Percentiles rank a stretch among this genome's conserved stretches.
Conservation (phyloP, 805 yeast species). For the Blastobotrys peoriensis region DNA sequence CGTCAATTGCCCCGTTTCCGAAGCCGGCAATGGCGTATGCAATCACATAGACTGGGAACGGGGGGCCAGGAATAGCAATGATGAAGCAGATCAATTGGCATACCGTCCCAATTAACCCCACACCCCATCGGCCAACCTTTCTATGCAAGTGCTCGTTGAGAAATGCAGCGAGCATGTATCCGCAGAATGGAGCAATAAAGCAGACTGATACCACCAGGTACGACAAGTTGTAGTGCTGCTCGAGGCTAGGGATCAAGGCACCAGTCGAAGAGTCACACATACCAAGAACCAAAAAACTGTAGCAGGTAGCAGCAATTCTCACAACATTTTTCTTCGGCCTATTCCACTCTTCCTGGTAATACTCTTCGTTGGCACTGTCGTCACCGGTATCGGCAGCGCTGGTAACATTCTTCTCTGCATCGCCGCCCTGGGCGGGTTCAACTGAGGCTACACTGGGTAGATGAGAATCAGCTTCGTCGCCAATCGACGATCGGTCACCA, state of each 20-base stretch:
- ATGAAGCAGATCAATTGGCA: slow-evolving; percentile 36
- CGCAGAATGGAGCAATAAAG: slow-evolving; percentile 47
- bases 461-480: too few relatives aligned
- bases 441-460: too few relatives aligned
- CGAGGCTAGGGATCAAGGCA: slow-evolving; percentile 48
- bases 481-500: too few relatives aligned
- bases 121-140: slow-evolving; percentile 44
- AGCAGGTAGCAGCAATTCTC: slow-evolving; percentile 13
- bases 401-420: too few relatives aligned
- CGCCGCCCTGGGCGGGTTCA: too few relatives aligned
- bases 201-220: slow-evolving; percentile 45
- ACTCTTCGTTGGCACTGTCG: background rate
- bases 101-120: slow-evolving; percentile 32
- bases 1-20: slow-evolving; percentile 53
- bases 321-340: slow-evolving; percentile 12
- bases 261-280: slow-evolving; percentile 58
- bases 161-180: slow-evolving; percentile 51
- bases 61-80: slow-evolving; percentile 37
- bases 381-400: too few relatives aligned
- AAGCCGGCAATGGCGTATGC: slow-evolving; percentile 43
- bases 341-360: slow-evolving; percentile 15
- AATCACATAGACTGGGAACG: slow-evolving; percentile 36
- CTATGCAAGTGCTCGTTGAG: slow-evolving; percentile 39
- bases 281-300: slow-evolving; percentile 43
- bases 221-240: slow-evolving; percentile 41